Conservation (phyloP, 495 filamentous ascomycete species). For the Geopyxis carbonaria region DNA sequence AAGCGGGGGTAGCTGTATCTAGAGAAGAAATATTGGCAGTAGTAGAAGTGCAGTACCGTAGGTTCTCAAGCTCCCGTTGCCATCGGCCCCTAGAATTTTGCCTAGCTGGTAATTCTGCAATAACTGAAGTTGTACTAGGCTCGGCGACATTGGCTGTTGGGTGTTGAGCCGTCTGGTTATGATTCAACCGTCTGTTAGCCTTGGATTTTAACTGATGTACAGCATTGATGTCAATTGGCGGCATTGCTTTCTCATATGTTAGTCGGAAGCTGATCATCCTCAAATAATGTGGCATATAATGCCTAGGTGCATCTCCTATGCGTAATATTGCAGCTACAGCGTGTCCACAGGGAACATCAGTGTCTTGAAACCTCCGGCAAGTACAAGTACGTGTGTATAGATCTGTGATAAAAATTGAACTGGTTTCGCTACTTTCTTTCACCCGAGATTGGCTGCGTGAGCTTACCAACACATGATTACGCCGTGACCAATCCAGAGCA, state of each 20-base stretch:
- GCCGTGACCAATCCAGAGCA: background rate
- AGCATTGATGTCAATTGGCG: background rate
- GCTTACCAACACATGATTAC: background rate
- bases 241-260: too few relatives aligned
- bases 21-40: background rate
- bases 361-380: constrained; percentile 1
- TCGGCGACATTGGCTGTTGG: background rate
- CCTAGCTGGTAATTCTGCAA: background rate
- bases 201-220: background rate
- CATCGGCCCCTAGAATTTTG: background rate
- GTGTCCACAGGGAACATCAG: background rate
- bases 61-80: background rate
- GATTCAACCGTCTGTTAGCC: too few relatives aligned
- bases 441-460: background rate
- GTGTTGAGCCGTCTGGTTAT: background rate
- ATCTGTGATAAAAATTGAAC: background rate
- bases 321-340: background rate
- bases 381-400: constrained; percentile 1
- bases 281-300: background rate
- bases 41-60: background rate
- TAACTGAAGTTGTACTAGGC: background rate
- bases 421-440: background rate
- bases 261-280: background rate
- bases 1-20: too few relatives aligned
- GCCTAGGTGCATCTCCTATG: background rate